Evolutionary conservation across 805 yeast species (phyloP), one percentile per base, ranked within the genome.

Genomic region (Barnettozyma sp.): DNA sequence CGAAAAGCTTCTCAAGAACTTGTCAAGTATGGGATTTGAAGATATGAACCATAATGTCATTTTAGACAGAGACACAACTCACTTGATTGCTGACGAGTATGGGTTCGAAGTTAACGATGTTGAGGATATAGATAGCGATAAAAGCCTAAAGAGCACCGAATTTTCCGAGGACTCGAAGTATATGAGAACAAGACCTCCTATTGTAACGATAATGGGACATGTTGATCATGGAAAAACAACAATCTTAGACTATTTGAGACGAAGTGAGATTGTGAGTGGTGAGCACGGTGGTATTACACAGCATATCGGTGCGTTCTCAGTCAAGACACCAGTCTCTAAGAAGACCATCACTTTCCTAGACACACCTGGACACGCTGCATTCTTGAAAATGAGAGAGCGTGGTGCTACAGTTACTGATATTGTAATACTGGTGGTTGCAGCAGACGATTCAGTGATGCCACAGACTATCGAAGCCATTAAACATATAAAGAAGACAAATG

Each of bases 161-260:
- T 41, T 49, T 8, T 49, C 62, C 0, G 48, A 52, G 14, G 54
- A 63, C 2, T 73, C 83, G 0, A 66, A 62, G 2, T 51, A 59
- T 16, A 55, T 81, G 43, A 75, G 73, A 30, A 67, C 78, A 6
- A 66, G 97, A 45, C 87, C 98, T 0, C 98, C 98, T 0, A 81
- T 92, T 17, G 97, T 92, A 5, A 88, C 98, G 0, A 84, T 92
- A 35, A 92, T 92, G 97, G 98, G 98, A 3, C 98, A 92, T 58
- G 98, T 92, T 21, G 98, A 92, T 59, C 98, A 92, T 54, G 98
- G 98, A 3, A 92, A 92, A 56, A 92, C 98, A 2, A 90, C 98
- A 0, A 79, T 92, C 41, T 68, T 92, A 37, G 98, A 92, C 57
- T 75, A 77, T 51, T 63, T 92, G 49, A 69, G 97, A 30, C 86